Evolutionary conservation across 169 alveolate species (phyloP).

Genomic region (Sarcocystis neurona): DNA sequence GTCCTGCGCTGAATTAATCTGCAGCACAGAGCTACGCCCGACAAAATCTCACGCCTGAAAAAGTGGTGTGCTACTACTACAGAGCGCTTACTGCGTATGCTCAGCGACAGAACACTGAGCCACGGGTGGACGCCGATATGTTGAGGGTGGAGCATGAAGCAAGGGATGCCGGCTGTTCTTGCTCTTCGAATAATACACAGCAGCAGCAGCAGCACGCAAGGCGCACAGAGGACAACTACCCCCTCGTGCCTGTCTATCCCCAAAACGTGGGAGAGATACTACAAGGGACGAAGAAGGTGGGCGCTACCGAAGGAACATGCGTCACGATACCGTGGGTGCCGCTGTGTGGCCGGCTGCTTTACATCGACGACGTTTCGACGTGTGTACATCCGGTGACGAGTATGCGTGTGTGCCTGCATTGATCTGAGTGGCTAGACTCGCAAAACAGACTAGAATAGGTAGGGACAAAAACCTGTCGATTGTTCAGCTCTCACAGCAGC

Average conservation of each 20-base stretch:
- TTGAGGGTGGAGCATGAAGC: conserved; percentile 33
- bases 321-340: no score
- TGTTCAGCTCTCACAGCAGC: no score
- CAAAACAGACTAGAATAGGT: no score
- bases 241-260: conserved; percentile 45
- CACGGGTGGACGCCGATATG: conserved; percentile 53
- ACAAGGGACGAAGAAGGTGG: conserved; percentile 28
- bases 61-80: conserved; percentile 60
- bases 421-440: no score
- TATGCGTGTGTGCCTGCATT: no score
- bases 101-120: conserved; percentile 44
- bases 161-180: background rate
- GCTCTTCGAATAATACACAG: background rate
- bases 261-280: conserved; percentile 21
- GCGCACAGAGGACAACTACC: conserved; percentile 54
- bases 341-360: no score
- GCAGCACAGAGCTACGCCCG: conserved; percentile 59
- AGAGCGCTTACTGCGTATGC: conserved; percentile 53
- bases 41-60: conserved; percentile 40
- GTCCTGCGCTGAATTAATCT: no score
- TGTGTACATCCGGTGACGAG: no score
- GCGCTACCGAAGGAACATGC: no score
- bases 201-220: background rate
- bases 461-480: no score
- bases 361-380: no score